Conservation (phyloP, 441 rosid species). For the Biscutella laevigata region DNA sequence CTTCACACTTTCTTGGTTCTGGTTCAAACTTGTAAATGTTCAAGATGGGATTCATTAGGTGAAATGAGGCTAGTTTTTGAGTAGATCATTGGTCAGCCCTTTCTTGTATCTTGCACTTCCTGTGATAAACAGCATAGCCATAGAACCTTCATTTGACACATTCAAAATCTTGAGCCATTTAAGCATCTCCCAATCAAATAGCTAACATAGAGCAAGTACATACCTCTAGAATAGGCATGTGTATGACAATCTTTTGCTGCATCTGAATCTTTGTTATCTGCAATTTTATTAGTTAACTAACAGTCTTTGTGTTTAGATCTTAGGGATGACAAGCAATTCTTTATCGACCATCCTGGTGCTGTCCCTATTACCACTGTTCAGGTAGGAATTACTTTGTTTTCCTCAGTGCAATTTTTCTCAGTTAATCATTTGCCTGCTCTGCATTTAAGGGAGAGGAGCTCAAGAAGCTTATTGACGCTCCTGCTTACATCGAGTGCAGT, state of each 20-base stretch:
- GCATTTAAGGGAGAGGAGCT: constrained; percentile 62
- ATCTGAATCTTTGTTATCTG: background rate
- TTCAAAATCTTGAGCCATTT: too few species aligned
- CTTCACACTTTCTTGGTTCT: constrained; percentile 12
- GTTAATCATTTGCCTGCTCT: background rate
- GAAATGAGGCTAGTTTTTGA: constrained; percentile 1
- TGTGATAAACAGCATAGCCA: background rate
- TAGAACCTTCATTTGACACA: too few species aligned
- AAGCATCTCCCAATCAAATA: background rate
- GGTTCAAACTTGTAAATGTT: background rate
- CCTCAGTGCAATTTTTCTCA: background rate
- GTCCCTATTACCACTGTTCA: constrained; percentile 59
- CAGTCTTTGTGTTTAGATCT: constrained; percentile 35
- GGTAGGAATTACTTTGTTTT: constrained; percentile 27
- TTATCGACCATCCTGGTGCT: constrained; percentile 66
- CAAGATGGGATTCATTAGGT: background rate
- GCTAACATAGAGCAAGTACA: background rate
- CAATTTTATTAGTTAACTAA: background rate
- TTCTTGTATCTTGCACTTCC: background rate
- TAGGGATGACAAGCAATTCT: constrained; percentile 70
- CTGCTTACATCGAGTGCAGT: constrained; percentile 69
- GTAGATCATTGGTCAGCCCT: background rate
- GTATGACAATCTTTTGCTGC: background rate
- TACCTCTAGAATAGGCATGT: background rate
- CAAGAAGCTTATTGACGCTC: constrained; percentile 52